phyloP scores from a whole-genome alignment of 805 yeast genomes.

The Saccharomycopsis selenospora region DNA sequence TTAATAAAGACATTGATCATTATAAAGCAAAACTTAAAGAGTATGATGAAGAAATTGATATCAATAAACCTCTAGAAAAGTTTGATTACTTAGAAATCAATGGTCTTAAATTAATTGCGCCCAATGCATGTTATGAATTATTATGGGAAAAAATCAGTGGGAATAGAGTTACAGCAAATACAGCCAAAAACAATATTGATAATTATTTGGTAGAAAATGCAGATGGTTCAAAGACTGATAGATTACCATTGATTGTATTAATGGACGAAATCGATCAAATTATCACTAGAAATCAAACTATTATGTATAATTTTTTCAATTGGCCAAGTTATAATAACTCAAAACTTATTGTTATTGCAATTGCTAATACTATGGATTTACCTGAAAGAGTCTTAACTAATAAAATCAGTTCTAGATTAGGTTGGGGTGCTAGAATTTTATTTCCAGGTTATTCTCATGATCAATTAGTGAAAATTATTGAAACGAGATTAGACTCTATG shows the following conservation, averaged over 20 bases:
- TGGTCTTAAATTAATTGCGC: conserved; percentile 77
- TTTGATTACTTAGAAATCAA: conserved; percentile 83
- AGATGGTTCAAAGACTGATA: conserved; percentile 25
- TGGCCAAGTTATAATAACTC: conserved; percentile 90
- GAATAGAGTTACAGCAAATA: conserved; percentile 48
- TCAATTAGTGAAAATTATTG: conserved; percentile 70
- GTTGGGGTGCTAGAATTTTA: conserved; percentile 67
- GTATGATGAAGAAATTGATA: conserved; percentile 27
- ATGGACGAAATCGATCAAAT: conserved; percentile 93
- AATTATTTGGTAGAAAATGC: conserved; percentile 46
- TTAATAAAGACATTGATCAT: not conserved
- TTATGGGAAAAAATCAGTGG: conserved; percentile 74
- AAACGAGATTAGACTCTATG: conserved; percentile 53
- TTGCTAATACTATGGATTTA: conserved; percentile 95
- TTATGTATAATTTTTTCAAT: conserved; percentile 92
- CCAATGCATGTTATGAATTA: conserved; percentile 73
- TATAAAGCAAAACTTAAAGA: conserved; percentile 20
- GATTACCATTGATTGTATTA: conserved; percentile 61
- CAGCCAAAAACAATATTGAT: conserved; percentile 64
- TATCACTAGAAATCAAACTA: conserved; percentile 72
- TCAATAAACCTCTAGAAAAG: conserved; percentile 25
- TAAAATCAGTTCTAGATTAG: conserved; percentile 86
- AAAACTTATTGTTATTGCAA: conserved; percentile 78
- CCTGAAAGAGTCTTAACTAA: conserved; percentile 85
- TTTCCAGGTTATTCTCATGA: conserved; percentile 83